Evolutionary conservation across 2,329 filamentous ascomycete species (phyloP).

Genomic region (Verruconis gallopava): DNA sequence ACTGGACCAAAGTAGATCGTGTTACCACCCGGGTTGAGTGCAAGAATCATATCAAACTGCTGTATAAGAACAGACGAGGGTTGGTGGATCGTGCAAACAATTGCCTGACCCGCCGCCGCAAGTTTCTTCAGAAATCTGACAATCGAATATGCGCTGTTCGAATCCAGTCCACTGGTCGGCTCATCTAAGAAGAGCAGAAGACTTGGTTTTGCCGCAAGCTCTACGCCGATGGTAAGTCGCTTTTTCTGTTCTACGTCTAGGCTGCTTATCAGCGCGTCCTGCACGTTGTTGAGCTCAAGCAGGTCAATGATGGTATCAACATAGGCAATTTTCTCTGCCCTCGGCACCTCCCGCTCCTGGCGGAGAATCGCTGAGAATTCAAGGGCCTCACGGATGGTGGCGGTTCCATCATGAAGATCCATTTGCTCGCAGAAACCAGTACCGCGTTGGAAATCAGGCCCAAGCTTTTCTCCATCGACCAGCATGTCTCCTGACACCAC

Average conservation of each 20-base stretch:
- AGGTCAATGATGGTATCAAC: conserved; percentile 54
- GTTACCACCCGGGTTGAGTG: conserved; percentile 31
- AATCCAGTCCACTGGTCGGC: conserved; percentile 47
- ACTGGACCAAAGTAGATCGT: conserved; percentile 37
- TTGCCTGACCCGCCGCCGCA: conserved; percentile 33
- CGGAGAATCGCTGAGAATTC: conserved; percentile 10
- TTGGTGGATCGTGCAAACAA: conserved; percentile 36
- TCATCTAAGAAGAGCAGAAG: conserved; percentile 51
- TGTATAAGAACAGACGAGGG: conserved; percentile 33
- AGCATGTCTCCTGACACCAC: conserved; percentile 56
- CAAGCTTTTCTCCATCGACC: conserved; percentile 52
- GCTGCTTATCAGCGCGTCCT: conserved; percentile 51
- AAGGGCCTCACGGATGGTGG: conserved; percentile 10
- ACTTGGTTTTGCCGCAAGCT: conserved; percentile 55
- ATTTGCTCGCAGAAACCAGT: conserved; percentile 42
- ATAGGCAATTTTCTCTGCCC: conserved; percentile 49
- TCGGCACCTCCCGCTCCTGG: conserved; percentile 15
- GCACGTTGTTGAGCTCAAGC: conserved; percentile 50
- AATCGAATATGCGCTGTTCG: conserved; percentile 51
- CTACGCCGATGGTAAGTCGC: conserved; percentile 59
- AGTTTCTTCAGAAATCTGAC: conserved; percentile 49
- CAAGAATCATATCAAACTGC: conserved; percentile 31
- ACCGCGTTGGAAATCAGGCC: conserved; percentile 51
- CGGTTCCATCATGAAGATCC: conserved; percentile 33
- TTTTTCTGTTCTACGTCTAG: conserved; percentile 60